These are phyloP conservation scores for Nemania sp. DNA, from an alignment of 2,329 filamentous ascomycete genomes.

Conservation along the genomic window DNA sequence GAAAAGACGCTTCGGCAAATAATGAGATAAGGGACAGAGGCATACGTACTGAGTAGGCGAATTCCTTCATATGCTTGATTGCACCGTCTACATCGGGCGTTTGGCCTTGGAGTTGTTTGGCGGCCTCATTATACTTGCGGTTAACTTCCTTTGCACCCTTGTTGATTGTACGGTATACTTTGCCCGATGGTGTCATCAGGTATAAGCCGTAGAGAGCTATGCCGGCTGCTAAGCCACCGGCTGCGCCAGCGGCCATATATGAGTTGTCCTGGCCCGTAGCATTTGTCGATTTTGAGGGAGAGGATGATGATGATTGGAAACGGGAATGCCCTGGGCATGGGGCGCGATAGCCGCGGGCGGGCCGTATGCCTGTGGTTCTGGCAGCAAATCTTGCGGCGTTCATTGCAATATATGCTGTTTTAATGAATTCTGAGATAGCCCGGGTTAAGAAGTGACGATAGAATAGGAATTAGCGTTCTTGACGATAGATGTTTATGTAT, in stretches of 20 bases:
- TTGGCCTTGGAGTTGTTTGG: constrained; percentile 69
- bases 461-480: not conserved
- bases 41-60: constrained; percentile 63
- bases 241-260: constrained; percentile 56
- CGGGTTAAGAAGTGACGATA: not conserved
- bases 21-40: not conserved
- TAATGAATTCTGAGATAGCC: not conserved
- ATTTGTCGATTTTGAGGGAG: constrained; percentile 45
- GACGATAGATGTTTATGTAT: not conserved
- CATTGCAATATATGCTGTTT: constrained; percentile 28
- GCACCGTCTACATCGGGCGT: constrained; percentile 76
- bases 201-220: constrained; percentile 58
- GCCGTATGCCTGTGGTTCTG: constrained; percentile 28
- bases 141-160: constrained; percentile 66
- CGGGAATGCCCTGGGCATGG: constrained; percentile 48
- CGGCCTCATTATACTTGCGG: constrained; percentile 69
- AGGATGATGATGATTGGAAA: constrained; percentile 56
- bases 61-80: constrained; percentile 72
- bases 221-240: constrained; percentile 59
- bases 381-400: constrained; percentile 31
- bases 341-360: constrained; percentile 35
- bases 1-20: not conserved
- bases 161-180: constrained; percentile 58
- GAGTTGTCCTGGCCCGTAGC: constrained; percentile 42
- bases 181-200: constrained; percentile 59